Percentiles rank a stretch among this genome's conserved stretches.
Evolutionary conservation across 1,139 yeast species (phyloP).

Genomic region (Taiozyma sp.): DNA sequence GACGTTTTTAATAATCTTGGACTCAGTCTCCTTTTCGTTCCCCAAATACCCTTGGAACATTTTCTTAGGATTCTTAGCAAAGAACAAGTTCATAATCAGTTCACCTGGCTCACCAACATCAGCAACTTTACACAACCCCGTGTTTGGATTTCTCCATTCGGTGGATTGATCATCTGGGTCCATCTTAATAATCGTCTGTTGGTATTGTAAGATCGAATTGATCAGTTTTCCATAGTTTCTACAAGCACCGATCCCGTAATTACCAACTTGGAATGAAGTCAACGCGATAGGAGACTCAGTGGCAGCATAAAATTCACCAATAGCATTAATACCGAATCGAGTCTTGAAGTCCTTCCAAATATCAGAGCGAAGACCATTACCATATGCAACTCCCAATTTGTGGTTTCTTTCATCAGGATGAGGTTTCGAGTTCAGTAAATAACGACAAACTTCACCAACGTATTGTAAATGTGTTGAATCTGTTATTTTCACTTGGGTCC

Average conservation of each 20-base stretch:
- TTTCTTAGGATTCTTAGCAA: constrained; percentile 56
- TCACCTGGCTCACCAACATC: constrained; percentile 76
- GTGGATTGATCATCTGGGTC: constrained; percentile 77
- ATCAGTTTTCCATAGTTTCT: constrained; percentile 73
- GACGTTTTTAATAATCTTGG: constrained; percentile 68
- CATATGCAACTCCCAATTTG: constrained; percentile 67
- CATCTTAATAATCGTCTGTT: constrained; percentile 63
- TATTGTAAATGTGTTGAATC: constrained; percentile 82
- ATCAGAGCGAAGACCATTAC: constrained; percentile 91
- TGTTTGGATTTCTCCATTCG: constrained; percentile 61
- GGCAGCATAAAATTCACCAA: constrained; percentile 93
- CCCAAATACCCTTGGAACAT: constrained; percentile 90
- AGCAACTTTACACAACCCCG: constrained; percentile 56
- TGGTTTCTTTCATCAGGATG: constrained; percentile 65
- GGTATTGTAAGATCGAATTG: constrained; percentile 45
- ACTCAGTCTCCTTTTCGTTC: constrained; percentile 70
- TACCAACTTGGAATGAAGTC: constrained; percentile 76
- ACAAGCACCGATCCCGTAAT: constrained; percentile 84
- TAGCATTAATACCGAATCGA: constrained; percentile 65
- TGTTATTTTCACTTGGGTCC: constrained; percentile 80
- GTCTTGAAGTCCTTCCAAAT: constrained; percentile 80
- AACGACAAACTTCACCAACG: constrained; percentile 95
- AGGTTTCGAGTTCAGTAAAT: constrained; percentile 60
- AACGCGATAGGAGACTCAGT: constrained; percentile 92
- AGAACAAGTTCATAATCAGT: constrained; percentile 66